A percentile compares a stretch with the other conserved stretches of the same genome.
Evolutionary conservation across 345 rosid genomes (phyloP).

Genomic region (Euclidium syriacum): DNA sequence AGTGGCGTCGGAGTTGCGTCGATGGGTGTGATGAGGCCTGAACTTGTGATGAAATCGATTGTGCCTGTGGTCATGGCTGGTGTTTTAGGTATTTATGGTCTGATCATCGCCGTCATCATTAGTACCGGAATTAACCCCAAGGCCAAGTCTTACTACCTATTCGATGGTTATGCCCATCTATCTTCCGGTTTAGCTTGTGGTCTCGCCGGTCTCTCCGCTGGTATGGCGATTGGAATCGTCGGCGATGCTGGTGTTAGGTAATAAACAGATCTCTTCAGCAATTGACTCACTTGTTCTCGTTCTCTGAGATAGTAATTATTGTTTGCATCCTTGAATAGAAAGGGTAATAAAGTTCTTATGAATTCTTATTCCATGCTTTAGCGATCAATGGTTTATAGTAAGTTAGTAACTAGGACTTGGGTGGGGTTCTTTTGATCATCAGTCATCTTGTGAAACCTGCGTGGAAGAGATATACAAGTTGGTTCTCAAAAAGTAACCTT

Average conservation of each 20-base stretch:
- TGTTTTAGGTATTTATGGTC: constrained; percentile 67
- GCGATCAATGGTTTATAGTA: background rate
- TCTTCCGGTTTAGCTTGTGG: constrained; percentile 50
- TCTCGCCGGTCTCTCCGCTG: constrained; percentile 29
- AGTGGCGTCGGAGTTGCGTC: constrained; percentile 76
- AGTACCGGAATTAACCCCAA: constrained; percentile 75
- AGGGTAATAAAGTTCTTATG: background rate
- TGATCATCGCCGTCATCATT: constrained; percentile 72
- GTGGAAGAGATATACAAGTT: background rate
- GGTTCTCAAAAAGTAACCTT: background rate
- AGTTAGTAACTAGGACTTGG: background rate
- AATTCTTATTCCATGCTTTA: background rate
- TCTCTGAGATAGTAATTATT: background rate
- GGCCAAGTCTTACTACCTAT: constrained; percentile 62
- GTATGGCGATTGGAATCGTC: constrained; percentile 35
- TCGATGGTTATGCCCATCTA: constrained; percentile 67
- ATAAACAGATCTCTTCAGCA: background rate
- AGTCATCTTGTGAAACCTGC: background rate
- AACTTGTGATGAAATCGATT: constrained; percentile 75
- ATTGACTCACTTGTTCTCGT: background rate
- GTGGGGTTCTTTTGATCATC: background rate
- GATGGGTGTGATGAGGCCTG: constrained; percentile 84
- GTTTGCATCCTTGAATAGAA: background rate
- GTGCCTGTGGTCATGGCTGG: constrained; percentile 88
- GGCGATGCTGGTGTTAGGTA: constrained; percentile 33